A percentile compares a stretch with the other conserved stretches of the same genome.
These are phyloP conservation scores for Falciphora oryzae DNA, from an alignment of 2,329 filamentous ascomycete species.

Conservation along the genomic window DNA sequence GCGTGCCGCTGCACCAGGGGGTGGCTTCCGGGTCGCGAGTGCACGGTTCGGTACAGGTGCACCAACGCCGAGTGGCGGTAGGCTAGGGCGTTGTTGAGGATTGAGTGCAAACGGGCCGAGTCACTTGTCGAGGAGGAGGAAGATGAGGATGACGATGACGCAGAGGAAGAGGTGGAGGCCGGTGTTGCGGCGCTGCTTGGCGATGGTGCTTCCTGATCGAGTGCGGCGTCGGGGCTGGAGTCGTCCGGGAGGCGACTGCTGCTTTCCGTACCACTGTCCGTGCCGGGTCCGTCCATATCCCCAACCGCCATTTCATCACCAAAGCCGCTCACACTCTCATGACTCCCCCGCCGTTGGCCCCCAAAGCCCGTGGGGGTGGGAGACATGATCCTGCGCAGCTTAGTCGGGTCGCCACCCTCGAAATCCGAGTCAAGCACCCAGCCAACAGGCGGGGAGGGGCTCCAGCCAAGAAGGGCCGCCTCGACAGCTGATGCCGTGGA, in stretches of 20 bases:
- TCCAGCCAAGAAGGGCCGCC: slow-evolving; percentile 48
- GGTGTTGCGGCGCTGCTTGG: slow-evolving; percentile 11
- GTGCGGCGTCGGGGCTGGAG: background rate
- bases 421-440: slow-evolving; percentile 22
- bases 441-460: slow-evolving; percentile 41
- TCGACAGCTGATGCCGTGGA: slow-evolving; percentile 50
- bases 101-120: slow-evolving; percentile 43
- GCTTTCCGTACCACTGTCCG: too few species aligned
- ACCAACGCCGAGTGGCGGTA: slow-evolving; percentile 55
- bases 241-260: background rate
- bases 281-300: background rate
- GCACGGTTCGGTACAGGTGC: slow-evolving; percentile 51
- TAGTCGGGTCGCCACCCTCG: slow-evolving; percentile 13
- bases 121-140: background rate
- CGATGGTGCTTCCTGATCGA: background rate
- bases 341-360: background rate
- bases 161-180: background rate
- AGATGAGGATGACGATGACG: background rate
- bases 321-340: background rate
- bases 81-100: slow-evolving; percentile 53
- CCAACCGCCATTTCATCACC: background rate
- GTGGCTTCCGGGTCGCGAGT: slow-evolving; percentile 40
- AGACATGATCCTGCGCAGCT: slow-evolving; percentile 13
- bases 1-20: slow-evolving; percentile 48
- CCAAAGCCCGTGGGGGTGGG: background rate